Conservation (phyloP, 306 rosid species). For the Dryas drummondii region DNA sequence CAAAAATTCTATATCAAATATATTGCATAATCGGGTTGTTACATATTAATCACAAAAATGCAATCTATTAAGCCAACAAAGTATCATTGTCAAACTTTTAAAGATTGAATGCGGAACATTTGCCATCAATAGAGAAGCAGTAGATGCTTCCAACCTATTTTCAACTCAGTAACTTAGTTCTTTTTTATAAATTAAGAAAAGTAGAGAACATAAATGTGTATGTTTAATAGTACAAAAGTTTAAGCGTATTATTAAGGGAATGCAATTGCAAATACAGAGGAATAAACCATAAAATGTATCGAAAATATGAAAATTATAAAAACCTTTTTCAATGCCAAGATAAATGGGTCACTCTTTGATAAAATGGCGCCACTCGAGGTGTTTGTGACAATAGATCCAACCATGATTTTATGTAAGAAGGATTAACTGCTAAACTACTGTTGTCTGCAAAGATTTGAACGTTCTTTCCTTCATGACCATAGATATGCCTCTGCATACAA, state of each 20-base stretch:
- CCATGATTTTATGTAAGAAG: constrained; percentile 86
- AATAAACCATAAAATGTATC: background rate
- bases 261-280: background rate
- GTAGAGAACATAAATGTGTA: background rate
- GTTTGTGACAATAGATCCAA: constrained; percentile 79
- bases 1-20: background rate
- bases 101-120: background rate
- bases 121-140: background rate
- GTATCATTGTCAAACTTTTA: background rate
- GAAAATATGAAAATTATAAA: constrained; percentile 11
- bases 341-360: constrained; percentile 74
- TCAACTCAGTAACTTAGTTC: background rate
- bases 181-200: background rate
- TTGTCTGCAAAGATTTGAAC: constrained; percentile 73
- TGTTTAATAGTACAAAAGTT: background rate
- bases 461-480: constrained; percentile 78
- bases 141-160: background rate
- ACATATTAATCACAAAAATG: background rate
- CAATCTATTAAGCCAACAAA: background rate
- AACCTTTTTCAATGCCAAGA: constrained; percentile 88
- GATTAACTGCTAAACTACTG: constrained; percentile 88
- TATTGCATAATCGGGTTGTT: background rate
- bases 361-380: constrained; percentile 96
- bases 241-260: background rate
- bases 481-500: constrained; percentile 84